Evolutionary conservation across 2,329 filamentous ascomycete genomes (phyloP).

Genomic region (Amauroascus verrucosus): DNA sequence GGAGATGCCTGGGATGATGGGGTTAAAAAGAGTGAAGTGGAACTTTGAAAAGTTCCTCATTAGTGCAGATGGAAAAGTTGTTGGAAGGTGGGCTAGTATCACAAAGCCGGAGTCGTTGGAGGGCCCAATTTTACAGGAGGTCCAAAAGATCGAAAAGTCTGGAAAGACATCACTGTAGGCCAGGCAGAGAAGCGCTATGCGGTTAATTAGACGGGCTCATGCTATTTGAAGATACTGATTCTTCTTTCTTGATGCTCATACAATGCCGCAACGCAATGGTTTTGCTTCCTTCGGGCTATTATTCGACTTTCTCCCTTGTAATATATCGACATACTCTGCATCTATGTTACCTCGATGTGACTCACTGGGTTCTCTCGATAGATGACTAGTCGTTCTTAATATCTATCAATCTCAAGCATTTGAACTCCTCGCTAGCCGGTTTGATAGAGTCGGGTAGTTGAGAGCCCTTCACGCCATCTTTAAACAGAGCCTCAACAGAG

Average conservation of each 20-base stretch:
- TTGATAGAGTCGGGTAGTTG: too few species aligned
- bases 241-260: background rate
- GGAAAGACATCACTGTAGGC: constrained; percentile 15
- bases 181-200: too few species aligned
- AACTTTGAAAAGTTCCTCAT: constrained; percentile 99
- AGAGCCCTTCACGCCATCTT: too few species aligned
- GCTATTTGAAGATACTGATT: background rate
- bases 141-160: constrained; percentile 46
- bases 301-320: background rate
- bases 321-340: background rate
- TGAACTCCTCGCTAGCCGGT: too few species aligned
- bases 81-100: constrained; percentile 74
- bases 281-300: background rate
- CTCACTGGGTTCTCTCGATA: background rate
- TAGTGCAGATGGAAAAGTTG: constrained; percentile 73
- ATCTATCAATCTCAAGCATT: too few species aligned
- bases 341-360: background rate
- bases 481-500: too few species aligned
- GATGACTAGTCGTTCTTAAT: background rate
- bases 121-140: constrained; percentile 62
- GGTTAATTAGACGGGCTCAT: background rate
- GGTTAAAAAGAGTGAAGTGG: constrained; percentile 91
- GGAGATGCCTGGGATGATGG: constrained; percentile 69
- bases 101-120: constrained; percentile 78
- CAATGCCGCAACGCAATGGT: background rate